phyloP scores from a whole-genome alignment of 768 basidiomycete genomes.

The Boletus sensibilis region DNA sequence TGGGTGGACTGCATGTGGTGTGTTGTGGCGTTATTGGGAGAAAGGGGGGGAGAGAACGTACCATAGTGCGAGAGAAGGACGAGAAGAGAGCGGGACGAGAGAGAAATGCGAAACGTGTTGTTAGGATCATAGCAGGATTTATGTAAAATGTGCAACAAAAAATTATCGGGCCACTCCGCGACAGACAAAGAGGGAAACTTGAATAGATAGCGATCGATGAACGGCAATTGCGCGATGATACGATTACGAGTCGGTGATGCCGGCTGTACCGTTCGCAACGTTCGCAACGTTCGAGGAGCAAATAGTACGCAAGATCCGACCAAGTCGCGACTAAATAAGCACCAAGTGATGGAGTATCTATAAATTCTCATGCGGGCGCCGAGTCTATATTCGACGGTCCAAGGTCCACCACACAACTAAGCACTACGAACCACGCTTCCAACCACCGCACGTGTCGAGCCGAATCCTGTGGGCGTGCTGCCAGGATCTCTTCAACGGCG shows the following conservation, averaged over 20 bases:
- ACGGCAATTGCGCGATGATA: background rate
- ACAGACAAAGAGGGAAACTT: conserved; percentile 7
- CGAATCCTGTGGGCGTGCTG: conserved; percentile 27
- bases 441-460: conserved; percentile 43
- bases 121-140: conserved; percentile 35
- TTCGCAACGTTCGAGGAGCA: background rate
- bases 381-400: background rate
- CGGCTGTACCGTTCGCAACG: background rate
- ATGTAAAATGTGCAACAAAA: conserved; percentile 13
- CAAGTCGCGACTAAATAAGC: no score
- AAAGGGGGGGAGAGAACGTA: conserved; percentile 24
- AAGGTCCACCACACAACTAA: conserved; percentile 63
- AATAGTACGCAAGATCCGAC: conserved; percentile 7
- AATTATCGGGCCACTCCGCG: conserved; percentile 24
- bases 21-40: background rate
- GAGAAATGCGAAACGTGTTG: conserved; percentile 40
- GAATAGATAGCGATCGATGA: background rate
- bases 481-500: conserved; percentile 68
- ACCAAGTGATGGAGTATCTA: no score
- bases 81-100: conserved; percentile 39
- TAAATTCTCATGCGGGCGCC: background rate
- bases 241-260: background rate
- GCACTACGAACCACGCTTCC: conserved; percentile 76
- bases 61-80: conserved; percentile 49
- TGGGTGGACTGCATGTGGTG: conserved; percentile 40